These are phyloP conservation scores for Boechera retrofracta DNA, from an alignment of 345 rosid species.

Conservation along the genomic window DNA sequence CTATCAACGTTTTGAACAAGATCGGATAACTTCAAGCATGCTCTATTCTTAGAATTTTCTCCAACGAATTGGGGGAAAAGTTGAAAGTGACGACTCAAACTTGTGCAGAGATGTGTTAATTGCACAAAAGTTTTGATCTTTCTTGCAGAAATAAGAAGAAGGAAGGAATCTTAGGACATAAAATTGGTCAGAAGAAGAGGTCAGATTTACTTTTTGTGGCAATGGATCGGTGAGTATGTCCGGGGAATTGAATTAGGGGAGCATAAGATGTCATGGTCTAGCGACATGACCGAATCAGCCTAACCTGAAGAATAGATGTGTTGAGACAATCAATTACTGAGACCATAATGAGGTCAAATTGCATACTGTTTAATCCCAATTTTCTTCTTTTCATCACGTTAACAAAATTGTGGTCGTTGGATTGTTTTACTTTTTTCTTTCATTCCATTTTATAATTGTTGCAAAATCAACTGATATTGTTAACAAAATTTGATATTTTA, in stretches of 20 bases:
- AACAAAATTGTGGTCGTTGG: too few species aligned
- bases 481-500: too few species aligned
- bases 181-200: not conserved
- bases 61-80: not conserved
- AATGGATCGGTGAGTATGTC: not conserved
- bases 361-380: too few species aligned
- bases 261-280: not conserved
- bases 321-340: too few species aligned
- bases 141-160: conserved; percentile 15
- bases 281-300: not conserved
- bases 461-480: too few species aligned
- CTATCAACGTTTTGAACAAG: conserved; percentile 72
- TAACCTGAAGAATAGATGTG: too few species aligned
- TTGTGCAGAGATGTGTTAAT: conserved; percentile 19
- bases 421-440: too few species aligned
- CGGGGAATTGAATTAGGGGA: not conserved
- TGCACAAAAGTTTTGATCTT: conserved; percentile 19
- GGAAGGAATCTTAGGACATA: conserved; percentile 16
- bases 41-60: conserved; percentile 14
- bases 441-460: too few species aligned
- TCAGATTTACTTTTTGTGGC: not conserved
- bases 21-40: conserved; percentile 50
- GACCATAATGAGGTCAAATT: too few species aligned
- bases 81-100: not conserved
- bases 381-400: too few species aligned